A percentile compares a stretch with the other conserved stretches of the same genome.
Conservation (phyloP, 129 eudicot species). For the Pseudognaphalium luteoalbum region DNA sequence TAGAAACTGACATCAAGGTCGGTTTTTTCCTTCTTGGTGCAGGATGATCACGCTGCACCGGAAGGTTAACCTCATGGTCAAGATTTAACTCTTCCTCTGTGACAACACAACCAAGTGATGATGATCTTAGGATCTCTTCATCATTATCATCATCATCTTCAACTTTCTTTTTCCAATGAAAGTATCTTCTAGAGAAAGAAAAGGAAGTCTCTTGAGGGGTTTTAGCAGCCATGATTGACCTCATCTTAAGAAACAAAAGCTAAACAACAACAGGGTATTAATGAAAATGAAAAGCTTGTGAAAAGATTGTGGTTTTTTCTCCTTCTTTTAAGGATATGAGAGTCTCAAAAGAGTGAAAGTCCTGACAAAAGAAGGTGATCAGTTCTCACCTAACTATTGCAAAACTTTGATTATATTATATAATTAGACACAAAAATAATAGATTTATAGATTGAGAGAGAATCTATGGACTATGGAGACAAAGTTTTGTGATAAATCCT, state of each 20-base stretch:
- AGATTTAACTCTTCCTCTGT: conserved; percentile 31
- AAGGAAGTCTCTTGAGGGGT: conserved; percentile 67
- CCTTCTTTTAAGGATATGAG: conserved; percentile 27
- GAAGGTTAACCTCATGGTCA: conserved; percentile 24
- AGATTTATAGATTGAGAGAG: conserved; percentile 1
- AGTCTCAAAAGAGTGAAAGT: conserved; percentile 34
- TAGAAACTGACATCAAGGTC: conserved; percentile 44
- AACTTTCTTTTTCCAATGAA: conserved; percentile 60
- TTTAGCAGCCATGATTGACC: conserved; percentile 83
- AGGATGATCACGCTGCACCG: conserved; percentile 29
- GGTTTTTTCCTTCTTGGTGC: conserved; percentile 42
- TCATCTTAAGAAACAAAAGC: conserved; percentile 52
- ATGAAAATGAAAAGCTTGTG: conserved; percentile 16
- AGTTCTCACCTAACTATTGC: conserved; percentile 63
- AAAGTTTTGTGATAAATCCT: conserved; percentile 33
- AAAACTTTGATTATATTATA: conserved; percentile 21
- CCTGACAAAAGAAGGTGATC: conserved; percentile 74
- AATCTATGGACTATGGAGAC: conserved; percentile 34
- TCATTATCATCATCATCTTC: conserved; percentile 31
- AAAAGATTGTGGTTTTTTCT: conserved; percentile 26
- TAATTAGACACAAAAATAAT: not conserved
- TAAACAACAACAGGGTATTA: conserved; percentile 31
- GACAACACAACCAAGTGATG: conserved; percentile 35
- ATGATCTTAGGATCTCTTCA: conserved; percentile 51
- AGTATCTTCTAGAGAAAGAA: conserved; percentile 87